Evolutionary conservation across 495 filamentous ascomycete species (phyloP).

Genomic region (Hypoxylon rickii): DNA sequence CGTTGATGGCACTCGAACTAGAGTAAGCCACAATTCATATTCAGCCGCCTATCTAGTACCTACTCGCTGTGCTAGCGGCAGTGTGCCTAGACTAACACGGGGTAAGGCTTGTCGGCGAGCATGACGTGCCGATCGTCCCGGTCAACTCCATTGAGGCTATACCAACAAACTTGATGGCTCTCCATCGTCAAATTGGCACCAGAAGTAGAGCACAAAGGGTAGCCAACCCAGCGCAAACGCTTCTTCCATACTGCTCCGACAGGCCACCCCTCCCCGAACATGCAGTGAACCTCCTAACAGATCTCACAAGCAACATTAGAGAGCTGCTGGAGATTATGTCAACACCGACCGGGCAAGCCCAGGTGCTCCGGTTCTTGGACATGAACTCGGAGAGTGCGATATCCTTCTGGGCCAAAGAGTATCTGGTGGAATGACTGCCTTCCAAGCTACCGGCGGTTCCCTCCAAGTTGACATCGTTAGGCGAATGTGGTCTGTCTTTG

Average conservation of each 20-base stretch:
- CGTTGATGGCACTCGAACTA: slow-evolving; percentile 51
- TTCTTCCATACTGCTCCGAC: slow-evolving; percentile 54
- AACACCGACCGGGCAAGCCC: slow-evolving; percentile 39
- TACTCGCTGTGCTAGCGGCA: neutral
- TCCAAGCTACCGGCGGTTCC: neutral
- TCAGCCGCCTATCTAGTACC: neutral
- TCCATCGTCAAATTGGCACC: slow-evolving; percentile 31
- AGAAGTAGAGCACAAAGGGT: slow-evolving; percentile 9
- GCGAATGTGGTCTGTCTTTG: neutral
- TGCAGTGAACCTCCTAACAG: slow-evolving; percentile 53
- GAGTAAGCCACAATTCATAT: slow-evolving; percentile 38
- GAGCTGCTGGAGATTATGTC: slow-evolving; percentile 49
- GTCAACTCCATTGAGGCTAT: slow-evolving; percentile 36
- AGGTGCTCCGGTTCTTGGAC: slow-evolving; percentile 46
- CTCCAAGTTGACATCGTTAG: slow-evolving; percentile 3
- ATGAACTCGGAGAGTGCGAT: slow-evolving; percentile 38
- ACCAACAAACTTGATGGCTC: slow-evolving; percentile 33
- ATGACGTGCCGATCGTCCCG: slow-evolving; percentile 43
- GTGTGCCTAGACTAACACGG: slow-evolving; percentile 12
- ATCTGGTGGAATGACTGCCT: slow-evolving; percentile 32
- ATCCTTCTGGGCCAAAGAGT: slow-evolving; percentile 56
- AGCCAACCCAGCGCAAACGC: slow-evolving; percentile 29
- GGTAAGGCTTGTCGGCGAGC: slow-evolving; percentile 31
- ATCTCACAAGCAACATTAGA: slow-evolving; percentile 52
- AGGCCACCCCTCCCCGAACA: slow-evolving; percentile 46